phyloP scores from a whole-genome alignment of 2,329 filamentous ascomycete genomes.

The Microdochium bolleyi region DNA sequence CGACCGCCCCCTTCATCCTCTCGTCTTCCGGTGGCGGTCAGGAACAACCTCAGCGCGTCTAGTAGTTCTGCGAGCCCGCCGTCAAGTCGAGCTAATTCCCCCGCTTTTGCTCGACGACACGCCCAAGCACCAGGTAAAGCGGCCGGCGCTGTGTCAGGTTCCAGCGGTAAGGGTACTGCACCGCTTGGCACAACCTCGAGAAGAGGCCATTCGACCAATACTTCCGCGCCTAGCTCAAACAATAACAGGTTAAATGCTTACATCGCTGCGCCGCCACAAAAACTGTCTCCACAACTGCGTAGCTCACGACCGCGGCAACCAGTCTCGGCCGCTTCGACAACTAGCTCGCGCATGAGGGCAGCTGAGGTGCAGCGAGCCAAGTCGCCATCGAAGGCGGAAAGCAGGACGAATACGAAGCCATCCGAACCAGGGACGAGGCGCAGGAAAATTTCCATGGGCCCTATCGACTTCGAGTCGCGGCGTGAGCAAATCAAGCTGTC shows the following conservation, averaged over 20 bases:
- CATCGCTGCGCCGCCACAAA: constrained; percentile 61
- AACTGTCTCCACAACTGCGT: constrained; percentile 69
- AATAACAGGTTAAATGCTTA: constrained; percentile 62
- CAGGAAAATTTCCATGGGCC: constrained; percentile 55
- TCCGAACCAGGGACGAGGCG: constrained; percentile 31
- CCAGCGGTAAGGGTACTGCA: neutral
- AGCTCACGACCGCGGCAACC: constrained; percentile 77
- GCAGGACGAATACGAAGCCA: constrained; percentile 24
- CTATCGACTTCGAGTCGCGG: constrained; percentile 78
- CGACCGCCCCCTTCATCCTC: constrained; percentile 25
- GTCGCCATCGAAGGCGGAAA: constrained; percentile 25
- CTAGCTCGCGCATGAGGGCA: constrained; percentile 59
- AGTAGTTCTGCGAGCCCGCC: constrained; percentile 38
- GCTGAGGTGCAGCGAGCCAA: constrained; percentile 41
- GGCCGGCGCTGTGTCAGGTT: constrained; percentile 17
- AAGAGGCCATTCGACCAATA: constrained; percentile 27
- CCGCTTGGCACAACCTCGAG: constrained; percentile 8
- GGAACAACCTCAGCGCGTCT: constrained; percentile 30
- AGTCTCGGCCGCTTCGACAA: constrained; percentile 66
- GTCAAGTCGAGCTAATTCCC: constrained; percentile 50
- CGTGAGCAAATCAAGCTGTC: constrained; percentile 77
- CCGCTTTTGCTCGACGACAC: constrained; percentile 28
- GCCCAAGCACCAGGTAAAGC: constrained; percentile 27
- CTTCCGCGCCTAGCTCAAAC: constrained; percentile 9
- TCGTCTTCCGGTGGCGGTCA: constrained; percentile 36